Conservation (phyloP, 768 basidiomycete species). For the Pleurotus tuoliensis region DNA sequence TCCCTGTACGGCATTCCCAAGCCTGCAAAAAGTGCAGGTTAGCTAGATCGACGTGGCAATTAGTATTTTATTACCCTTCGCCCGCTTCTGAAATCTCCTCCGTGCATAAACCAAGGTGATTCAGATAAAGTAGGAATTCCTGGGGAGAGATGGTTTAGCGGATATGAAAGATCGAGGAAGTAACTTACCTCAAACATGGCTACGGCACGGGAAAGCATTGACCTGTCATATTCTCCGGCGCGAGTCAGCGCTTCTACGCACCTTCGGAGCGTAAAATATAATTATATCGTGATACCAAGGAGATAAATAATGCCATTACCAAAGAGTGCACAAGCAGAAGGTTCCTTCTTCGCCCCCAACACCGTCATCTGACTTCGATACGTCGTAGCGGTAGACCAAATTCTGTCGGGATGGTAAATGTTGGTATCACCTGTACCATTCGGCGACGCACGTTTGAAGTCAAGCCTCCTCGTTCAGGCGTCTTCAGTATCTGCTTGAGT, state of each 20-base stretch:
- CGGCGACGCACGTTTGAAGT: conserved; percentile 68
- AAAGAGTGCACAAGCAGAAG: conserved; percentile 85
- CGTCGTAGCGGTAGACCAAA: conserved; percentile 88
- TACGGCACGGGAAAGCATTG: conserved; percentile 63
- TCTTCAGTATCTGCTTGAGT: conserved; percentile 76
- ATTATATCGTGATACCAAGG: too few relatives aligned
- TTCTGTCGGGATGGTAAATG: conserved; percentile 41
- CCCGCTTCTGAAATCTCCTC: conserved; percentile 86
- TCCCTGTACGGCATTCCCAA: conserved; percentile 87
- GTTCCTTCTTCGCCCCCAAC: conserved; percentile 96
- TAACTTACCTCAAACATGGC: conserved; percentile 83
- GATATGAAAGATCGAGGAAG: not conserved
- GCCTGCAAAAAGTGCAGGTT: conserved; percentile 31
- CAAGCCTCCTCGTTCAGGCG: conserved; percentile 87
- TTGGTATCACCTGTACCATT: not conserved
- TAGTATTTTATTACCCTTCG: conserved; percentile 54
- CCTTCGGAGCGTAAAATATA: conserved; percentile 34
- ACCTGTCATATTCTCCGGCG: conserved; percentile 73
- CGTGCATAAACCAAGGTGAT: conserved; percentile 83
- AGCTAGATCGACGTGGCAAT: not conserved
- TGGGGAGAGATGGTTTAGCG: conserved; percentile 17
- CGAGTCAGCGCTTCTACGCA: conserved; percentile 87
- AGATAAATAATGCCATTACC: conserved; percentile 35
- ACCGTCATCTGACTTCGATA: conserved; percentile 81
- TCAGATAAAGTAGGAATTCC: conserved; percentile 80